These are phyloP conservation scores for Avena atlantica DNA, from an alignment of 176 grass and related monocot species.

Conservation along the genomic window DNA sequence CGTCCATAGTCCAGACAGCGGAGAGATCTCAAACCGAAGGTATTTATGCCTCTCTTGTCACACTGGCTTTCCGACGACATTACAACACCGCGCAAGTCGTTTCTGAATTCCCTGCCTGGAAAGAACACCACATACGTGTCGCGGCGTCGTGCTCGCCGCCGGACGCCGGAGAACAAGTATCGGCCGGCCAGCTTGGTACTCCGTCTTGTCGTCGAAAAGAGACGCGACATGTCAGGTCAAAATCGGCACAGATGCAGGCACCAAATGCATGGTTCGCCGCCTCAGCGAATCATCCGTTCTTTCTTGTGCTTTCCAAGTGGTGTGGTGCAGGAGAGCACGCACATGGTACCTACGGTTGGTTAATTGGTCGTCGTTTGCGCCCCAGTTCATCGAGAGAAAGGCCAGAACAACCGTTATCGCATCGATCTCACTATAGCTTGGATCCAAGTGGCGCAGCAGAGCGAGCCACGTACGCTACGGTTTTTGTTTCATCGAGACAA, in stretches of 20 bases:
- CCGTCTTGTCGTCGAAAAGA: constrained; percentile 17
- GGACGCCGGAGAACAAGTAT: not conserved
- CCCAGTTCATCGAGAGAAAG: too few species aligned
- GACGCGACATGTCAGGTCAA: not conserved
- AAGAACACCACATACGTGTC: not conserved
- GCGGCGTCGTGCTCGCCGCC: not conserved
- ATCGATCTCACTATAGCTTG: too few species aligned
- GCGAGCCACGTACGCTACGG: not conserved
- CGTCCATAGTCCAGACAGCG: not conserved
- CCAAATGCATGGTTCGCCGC: not conserved
- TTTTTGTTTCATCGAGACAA: not conserved
- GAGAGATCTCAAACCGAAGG: constrained; percentile 34
- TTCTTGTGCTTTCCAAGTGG: not conserved
- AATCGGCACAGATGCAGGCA: not conserved
- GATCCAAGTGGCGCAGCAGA: too few species aligned
- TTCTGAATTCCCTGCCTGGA: not conserved
- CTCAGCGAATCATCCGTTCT: not conserved
- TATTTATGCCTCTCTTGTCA: not conserved
- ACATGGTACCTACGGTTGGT: not conserved
- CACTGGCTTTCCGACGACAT: constrained; percentile 13
- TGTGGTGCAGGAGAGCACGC: not conserved
- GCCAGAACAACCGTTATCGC: too few species aligned
- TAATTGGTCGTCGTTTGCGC: too few species aligned
- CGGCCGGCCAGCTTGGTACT: not conserved
- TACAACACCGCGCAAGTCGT: constrained; percentile 15